Evolutionary conservation across 495 filamentous ascomycete species (phyloP).

Genomic region (Penicillium coffeae): DNA sequence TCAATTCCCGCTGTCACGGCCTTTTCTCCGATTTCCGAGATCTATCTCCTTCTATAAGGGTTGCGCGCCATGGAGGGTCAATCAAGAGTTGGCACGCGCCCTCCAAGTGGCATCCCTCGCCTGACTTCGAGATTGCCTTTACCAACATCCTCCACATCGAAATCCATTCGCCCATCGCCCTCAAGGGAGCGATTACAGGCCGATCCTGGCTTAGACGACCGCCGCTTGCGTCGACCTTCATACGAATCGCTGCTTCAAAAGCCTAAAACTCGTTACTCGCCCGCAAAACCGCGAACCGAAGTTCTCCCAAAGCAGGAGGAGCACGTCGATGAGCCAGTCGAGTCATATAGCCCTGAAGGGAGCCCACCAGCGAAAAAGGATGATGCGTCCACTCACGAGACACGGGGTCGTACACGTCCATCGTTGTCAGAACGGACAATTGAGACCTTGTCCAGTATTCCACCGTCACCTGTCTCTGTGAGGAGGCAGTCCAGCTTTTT

Average conservation of each 20-base stretch:
- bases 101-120: constrained; percentile 39
- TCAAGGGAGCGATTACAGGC: constrained; percentile 42
- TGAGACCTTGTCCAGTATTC: constrained; percentile 60
- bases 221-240: constrained; percentile 38
- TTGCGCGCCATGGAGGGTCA: constrained; percentile 32
- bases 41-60: background rate
- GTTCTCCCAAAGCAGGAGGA: constrained; percentile 15
- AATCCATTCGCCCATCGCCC: constrained; percentile 40
- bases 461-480: constrained; percentile 57
- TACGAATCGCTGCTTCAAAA: constrained; percentile 39
- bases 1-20: background rate
- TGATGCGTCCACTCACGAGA: constrained; percentile 19
- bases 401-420: constrained; percentile 38
- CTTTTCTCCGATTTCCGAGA: background rate
- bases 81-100: constrained; percentile 24
- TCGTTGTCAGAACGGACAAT: constrained; percentile 68
- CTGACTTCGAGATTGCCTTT: constrained; percentile 40
- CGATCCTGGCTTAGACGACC: constrained; percentile 37
- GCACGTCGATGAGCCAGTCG: constrained; percentile 11
- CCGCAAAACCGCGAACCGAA: constrained; percentile 18
- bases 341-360: constrained; percentile 13
- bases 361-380: constrained; percentile 15
- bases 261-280: constrained; percentile 27
- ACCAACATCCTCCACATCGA: constrained; percentile 33
- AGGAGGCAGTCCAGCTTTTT: constrained; percentile 61